These are phyloP conservation scores for Allium cepa DNA, from an alignment of 106 monocot genomes.

Conservation along the genomic window DNA sequence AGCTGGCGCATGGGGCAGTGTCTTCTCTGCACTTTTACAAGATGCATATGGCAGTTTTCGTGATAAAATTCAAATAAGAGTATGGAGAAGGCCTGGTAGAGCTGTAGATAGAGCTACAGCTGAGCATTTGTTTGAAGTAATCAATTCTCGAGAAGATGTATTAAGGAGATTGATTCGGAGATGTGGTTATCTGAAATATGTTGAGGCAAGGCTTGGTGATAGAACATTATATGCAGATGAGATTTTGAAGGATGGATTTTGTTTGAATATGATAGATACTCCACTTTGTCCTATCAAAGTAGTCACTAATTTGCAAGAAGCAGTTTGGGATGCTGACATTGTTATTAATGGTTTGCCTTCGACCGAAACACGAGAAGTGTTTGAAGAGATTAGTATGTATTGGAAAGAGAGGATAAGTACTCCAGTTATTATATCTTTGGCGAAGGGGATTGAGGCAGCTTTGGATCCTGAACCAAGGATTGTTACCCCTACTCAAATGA, in stretches of 20 bases:
- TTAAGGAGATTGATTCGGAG: slow-evolving; percentile 55
- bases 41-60: slow-evolving; percentile 70
- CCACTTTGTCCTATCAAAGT: slow-evolving; percentile 86
- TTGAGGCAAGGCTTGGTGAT: slow-evolving; percentile 76
- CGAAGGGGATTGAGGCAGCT: slow-evolving; percentile 82
- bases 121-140: slow-evolving; percentile 86
- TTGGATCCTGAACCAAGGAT: slow-evolving; percentile 71
- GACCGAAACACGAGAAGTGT: slow-evolving; percentile 75
- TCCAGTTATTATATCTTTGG: slow-evolving; percentile 67
- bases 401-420: slow-evolving; percentile 79
- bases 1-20: slow-evolving; percentile 92
- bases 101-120: slow-evolving; percentile 66
- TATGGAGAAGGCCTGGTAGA: slow-evolving; percentile 70
- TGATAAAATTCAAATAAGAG: slow-evolving; percentile 67
- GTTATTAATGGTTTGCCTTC: slow-evolving; percentile 88
- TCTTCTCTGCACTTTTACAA: slow-evolving; percentile 67
- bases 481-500: slow-evolving; percentile 92
- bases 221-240: slow-evolving; percentile 73
- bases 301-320: slow-evolving; percentile 90
- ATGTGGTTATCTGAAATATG: slow-evolving; percentile 83
- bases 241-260: slow-evolving; percentile 84
- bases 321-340: slow-evolving; percentile 93
- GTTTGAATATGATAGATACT: slow-evolving; percentile 91
- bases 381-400: slow-evolving; percentile 73
- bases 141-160: slow-evolving; percentile 80